These are phyloP conservation scores for Coemansia reversa DNA, from an alignment of 192 early-diverging fungal genomes.

Conservation along the genomic window DNA sequence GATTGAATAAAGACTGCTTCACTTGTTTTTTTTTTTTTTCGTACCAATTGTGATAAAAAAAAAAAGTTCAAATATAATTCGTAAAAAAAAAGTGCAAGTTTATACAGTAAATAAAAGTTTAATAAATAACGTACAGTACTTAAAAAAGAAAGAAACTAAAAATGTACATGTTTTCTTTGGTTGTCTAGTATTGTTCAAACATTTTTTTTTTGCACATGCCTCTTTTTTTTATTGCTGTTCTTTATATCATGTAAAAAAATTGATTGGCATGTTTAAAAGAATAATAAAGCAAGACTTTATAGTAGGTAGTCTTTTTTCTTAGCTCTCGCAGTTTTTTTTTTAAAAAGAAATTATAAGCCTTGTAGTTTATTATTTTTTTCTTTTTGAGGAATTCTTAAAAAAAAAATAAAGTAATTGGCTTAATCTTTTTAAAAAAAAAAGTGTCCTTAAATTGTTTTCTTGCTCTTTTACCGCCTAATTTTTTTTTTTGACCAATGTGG, in stretches of 20 bases:
- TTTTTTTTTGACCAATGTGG: background rate
- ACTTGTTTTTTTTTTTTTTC: too few relatives aligned
- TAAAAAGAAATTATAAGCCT: background rate
- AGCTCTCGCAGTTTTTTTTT: background rate
- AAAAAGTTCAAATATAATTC: too few relatives aligned
- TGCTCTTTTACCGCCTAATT: background rate
- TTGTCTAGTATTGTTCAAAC: background rate
- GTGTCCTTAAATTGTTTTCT: background rate
- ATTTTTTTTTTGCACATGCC: background rate
- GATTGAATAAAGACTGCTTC: too few relatives aligned
- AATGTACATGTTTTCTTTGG: background rate
- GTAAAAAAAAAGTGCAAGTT: constrained; percentile 3
- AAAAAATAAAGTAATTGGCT: constrained; percentile 5
- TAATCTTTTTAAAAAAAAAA: background rate
- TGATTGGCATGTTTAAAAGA: constrained; percentile 1
- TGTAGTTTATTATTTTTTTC: background rate
- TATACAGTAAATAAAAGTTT: constrained; percentile 3
- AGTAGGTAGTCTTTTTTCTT: background rate
- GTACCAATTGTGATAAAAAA: too few relatives aligned
- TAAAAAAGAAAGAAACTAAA: constrained; percentile 8
- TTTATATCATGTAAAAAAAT: constrained; percentile 5
- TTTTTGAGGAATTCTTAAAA: background rate
- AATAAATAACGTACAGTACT: constrained; percentile 8
- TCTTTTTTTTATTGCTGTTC: too few relatives aligned
- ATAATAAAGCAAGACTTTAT: constrained; percentile 1